Conservation (phyloP, 345 rosid genomes). For the Eucalyptus sp. region DNA sequence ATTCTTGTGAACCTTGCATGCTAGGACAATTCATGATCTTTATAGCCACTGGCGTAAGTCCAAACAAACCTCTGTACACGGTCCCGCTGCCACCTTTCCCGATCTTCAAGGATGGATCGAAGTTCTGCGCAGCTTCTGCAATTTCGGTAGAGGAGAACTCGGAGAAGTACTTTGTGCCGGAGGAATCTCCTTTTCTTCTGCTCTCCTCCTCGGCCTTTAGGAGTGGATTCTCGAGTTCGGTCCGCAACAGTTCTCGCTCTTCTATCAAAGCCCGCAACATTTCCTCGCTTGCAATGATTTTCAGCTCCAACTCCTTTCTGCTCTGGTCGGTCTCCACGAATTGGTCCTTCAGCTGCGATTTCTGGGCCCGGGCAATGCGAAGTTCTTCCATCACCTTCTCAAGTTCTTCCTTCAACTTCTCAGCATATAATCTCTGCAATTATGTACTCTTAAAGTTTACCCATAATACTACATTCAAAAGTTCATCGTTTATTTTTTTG, state of each 20-base stretch:
- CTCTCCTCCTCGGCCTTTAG: not conserved
- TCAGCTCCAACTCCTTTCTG: not conserved
- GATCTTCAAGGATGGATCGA: slow-evolving; percentile 1
- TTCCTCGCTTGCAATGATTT: not conserved
- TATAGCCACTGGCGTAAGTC: not conserved
- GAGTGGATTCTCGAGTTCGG: not conserved
- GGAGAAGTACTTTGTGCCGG: not conserved
- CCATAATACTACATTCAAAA: no score
- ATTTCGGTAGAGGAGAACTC: not conserved
- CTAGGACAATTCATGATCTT: not conserved
- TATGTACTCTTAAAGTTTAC: not conserved
- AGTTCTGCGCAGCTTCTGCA: not conserved
- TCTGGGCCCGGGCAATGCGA: not conserved
- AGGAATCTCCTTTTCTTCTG: not conserved
- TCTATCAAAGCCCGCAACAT: not conserved
- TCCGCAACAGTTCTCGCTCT: not conserved
- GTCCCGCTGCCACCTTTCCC: not conserved
- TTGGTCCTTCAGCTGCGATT: not conserved
- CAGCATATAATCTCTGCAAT: not conserved
- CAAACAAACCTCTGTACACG: not conserved
- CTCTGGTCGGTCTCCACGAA: not conserved
- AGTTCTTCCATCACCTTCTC: not conserved
- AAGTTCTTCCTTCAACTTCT: not conserved
- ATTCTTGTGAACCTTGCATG: not conserved
- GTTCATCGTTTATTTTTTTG: no score